Evolutionary conservation across 2,329 filamentous ascomycete species (phyloP), one percentile per base, ranked within the genome.

Genomic region (Mycosphaerelloides madeirae): DNA sequence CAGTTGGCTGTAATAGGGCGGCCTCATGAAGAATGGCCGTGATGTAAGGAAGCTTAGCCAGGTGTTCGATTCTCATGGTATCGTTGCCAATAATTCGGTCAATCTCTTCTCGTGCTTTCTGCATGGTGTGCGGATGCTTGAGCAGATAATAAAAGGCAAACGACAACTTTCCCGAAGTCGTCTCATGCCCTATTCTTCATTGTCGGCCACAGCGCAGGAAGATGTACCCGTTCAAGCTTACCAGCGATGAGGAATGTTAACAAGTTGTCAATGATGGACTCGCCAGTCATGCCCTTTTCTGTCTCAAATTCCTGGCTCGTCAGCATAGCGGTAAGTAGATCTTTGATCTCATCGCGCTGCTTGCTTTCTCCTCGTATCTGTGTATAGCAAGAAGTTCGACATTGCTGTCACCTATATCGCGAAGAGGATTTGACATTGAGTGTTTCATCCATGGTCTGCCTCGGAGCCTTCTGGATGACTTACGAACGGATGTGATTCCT

Each of bases 271-370:
- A 79, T 74, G 50, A 87, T 84, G 38, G 72, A 77, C 3, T 76
- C 69, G 47, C 85, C 80, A 1, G 70, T 75, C 52, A 88, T 67
- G n/a, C 73, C 75, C 54, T 81, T 70, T 11, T 83, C 82, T 3
- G 83, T 87, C 64, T 80, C 77, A 1, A 80, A 74, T 58, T 89
- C 85, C 9, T 73, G 74, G 0, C 81, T 82, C 6, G 80, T 70
- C 34, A 90, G 67, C 81, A 90, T 85, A 25, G 82, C 79, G 48
- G 78, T 78, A 9, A 89, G 65, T 5, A 89, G 68, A 62, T 89
- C 85, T 44, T 82, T 83, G 52, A 78, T 76, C 4, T 75, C 71
- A 2, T 56, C 70, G 0, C 78, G 77, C 43, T 81, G 69, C 14
- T 72, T 62, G 51, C 76, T 78, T 18, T n/a, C n/a, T n/a, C n/a